phyloP scores from a whole-genome alignment of 2,329 filamentous ascomycete genomes.

The Ophiostoma angusticollis region DNA sequence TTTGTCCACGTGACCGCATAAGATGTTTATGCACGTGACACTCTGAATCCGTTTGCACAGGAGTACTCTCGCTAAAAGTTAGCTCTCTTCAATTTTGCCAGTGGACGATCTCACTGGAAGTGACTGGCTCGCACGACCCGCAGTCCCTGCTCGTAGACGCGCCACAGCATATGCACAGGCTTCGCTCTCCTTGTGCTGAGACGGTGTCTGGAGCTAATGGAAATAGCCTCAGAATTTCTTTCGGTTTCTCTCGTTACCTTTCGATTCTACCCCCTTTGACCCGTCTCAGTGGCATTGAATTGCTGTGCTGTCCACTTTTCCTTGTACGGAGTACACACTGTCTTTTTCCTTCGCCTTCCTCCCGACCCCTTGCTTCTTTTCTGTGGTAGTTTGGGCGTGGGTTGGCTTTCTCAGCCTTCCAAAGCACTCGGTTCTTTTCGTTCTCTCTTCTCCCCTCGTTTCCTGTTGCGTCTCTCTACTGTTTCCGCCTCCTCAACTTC shows the following conservation, averaged over 20 bases:
- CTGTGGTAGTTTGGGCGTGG: too few species aligned
- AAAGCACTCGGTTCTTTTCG: background rate
- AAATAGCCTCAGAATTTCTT: slow-evolving; percentile 10
- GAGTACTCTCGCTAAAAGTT: too few species aligned
- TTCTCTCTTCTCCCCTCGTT: background rate
- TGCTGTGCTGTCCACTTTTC: slow-evolving; percentile 5
- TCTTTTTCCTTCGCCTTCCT: background rate
- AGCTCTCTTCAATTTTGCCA: too few species aligned
- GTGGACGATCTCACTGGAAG: background rate
- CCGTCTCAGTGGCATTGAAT: background rate
- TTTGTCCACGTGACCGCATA: too few species aligned
- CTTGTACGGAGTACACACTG: background rate
- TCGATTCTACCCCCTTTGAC: slow-evolving; percentile 1
- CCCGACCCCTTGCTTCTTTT: too few species aligned
- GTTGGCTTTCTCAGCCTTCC: too few species aligned
- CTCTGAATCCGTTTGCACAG: too few species aligned
- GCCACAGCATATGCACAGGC: background rate
- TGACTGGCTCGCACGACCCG: background rate
- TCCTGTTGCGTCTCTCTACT: background rate
- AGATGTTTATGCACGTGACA: too few species aligned
- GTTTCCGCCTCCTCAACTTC: background rate
- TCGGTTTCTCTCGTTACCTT: background rate
- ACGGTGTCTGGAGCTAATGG: background rate
- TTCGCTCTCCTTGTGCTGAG: background rate
- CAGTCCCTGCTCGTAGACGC: background rate